Evolutionary conservation across 1,139 yeast species (phyloP).

Genomic region (Lodderomyces margitis): DNA sequence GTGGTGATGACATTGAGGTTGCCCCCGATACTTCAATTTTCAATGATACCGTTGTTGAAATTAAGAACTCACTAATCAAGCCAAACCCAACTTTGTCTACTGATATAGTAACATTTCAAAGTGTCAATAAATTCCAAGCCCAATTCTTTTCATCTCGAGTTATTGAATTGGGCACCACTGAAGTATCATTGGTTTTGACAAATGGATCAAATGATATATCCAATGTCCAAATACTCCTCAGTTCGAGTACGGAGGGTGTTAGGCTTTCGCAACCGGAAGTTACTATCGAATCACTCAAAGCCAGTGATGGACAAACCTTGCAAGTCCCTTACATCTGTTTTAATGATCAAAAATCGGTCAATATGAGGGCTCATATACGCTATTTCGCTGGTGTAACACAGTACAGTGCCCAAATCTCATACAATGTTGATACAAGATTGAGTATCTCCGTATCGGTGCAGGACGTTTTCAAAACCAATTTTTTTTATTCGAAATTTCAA

Average conservation of each 20-base stretch:
- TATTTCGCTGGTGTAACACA: constrained; percentile 26
- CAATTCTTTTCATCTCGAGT: constrained; percentile 19
- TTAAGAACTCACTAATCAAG: constrained; percentile 3
- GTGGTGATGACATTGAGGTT: constrained; percentile 2
- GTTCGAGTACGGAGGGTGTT: constrained; percentile 21
- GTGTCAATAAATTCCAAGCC: constrained; percentile 22
- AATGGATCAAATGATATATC: constrained; percentile 19
- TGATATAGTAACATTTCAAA: constrained; percentile 15
- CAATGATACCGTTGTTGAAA: constrained; percentile 13
- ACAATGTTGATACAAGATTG: constrained; percentile 49
- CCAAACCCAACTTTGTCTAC: background rate
- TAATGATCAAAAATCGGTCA: constrained; percentile 27
- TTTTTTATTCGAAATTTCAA: constrained; percentile 64
- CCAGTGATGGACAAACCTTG: constrained; percentile 12
- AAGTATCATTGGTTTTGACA: constrained; percentile 20
- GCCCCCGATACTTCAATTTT: constrained; percentile 10
- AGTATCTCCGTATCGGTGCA: constrained; percentile 71
- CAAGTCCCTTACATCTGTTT: constrained; percentile 1
- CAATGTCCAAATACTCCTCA: constrained; percentile 17
- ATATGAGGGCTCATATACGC: constrained; percentile 28
- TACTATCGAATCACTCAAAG: constrained; percentile 19
- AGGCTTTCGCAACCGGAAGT: constrained; percentile 16
- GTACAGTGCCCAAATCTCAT: constrained; percentile 24
- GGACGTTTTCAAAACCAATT: constrained; percentile 60
- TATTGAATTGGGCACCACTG: constrained; percentile 24